These are phyloP conservation scores for Eucalyptus erythrocorys DNA, from an alignment of 345 rosid species.

Conservation along the genomic window DNA sequence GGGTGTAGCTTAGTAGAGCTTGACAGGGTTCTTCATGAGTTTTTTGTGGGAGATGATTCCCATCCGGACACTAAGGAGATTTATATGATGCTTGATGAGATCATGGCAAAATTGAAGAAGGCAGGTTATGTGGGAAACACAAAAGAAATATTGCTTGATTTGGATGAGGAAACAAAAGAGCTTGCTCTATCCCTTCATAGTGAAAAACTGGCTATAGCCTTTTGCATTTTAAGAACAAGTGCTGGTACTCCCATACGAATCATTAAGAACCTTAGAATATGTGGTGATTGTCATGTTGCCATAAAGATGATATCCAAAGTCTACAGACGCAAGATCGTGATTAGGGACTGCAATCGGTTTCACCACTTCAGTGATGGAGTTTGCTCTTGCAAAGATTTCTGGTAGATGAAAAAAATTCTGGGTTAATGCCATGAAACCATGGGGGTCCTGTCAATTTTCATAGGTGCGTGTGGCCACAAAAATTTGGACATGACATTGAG, in stretches of 20 bases:
- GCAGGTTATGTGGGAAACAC: conserved; percentile 32
- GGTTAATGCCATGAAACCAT: not conserved
- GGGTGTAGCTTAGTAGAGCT: conserved; percentile 37
- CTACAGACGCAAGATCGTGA: not conserved
- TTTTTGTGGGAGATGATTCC: conserved; percentile 33
- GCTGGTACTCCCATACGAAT: conserved; percentile 4
- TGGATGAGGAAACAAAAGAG: conserved; percentile 22
- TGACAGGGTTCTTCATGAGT: conserved; percentile 33
- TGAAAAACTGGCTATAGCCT: conserved; percentile 12
- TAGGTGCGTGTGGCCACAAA: not conserved
- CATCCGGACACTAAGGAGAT: conserved; percentile 18
- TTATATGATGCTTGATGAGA: conserved; percentile 29
- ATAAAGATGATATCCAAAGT: conserved; percentile 11
- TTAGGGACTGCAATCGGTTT: conserved; percentile 5
- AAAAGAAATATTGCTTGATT: conserved; percentile 34
- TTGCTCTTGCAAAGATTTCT: conserved; percentile 7
- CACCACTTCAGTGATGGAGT: conserved; percentile 2
- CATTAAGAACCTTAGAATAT: conserved; percentile 11
- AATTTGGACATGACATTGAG: not conserved
- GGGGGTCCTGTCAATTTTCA: not conserved
- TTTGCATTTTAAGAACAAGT: conserved; percentile 4
- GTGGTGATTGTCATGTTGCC: conserved; percentile 1
- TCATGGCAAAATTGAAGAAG: conserved; percentile 22
- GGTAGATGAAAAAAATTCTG: not conserved
- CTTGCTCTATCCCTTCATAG: conserved; percentile 3